Percentiles rank a stretch among this genome's conserved stretches.
Evolutionary conservation across 805 yeast species (phyloP).

Genomic region (Lipomyces yamadae): DNA sequence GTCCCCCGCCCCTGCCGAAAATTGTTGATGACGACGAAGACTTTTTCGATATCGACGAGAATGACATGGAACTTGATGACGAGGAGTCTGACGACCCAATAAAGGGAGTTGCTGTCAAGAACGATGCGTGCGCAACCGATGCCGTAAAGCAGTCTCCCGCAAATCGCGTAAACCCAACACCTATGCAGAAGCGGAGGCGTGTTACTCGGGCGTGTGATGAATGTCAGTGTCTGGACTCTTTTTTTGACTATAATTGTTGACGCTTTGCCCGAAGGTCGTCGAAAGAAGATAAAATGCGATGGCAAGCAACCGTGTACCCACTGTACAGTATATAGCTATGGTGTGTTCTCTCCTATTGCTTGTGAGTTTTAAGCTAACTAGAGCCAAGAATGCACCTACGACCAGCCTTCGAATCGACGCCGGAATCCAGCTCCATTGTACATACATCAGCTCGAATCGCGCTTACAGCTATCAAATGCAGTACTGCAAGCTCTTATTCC

Average conservation of each 20-base stretch:
- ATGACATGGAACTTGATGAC: constrained; percentile 19
- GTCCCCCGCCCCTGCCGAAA: not conserved
- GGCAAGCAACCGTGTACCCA: constrained; percentile 79
- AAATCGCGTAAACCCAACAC: constrained; percentile 4
- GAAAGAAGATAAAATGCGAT: constrained; percentile 78
- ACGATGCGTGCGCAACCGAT: not conserved
- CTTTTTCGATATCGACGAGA: constrained; percentile 6
- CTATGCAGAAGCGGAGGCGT: constrained; percentile 58
- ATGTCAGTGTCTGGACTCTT: constrained; percentile 48
- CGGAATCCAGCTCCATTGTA: constrained; percentile 45
- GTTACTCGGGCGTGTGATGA: constrained; percentile 78
- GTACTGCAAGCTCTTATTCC: constrained; percentile 49
- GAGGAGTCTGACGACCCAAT: constrained; percentile 2
- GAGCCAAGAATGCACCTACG: constrained; percentile 67
- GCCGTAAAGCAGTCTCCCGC: not conserved
- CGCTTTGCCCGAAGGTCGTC: constrained; percentile 47
- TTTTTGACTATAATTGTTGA: not conserved
- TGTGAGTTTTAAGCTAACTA: not conserved
- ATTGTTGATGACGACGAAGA: constrained; percentile 13
- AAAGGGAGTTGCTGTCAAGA: not conserved
- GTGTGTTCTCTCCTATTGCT: constrained; percentile 17
- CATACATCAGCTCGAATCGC: constrained; percentile 46
- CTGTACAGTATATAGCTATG: constrained; percentile 85
- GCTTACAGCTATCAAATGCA: constrained; percentile 47
- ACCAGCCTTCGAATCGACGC: constrained; percentile 70